Evolutionary conservation across 306 rosid species (phyloP), one percentile per base, ranked within the genome.

Genomic region (Dryas alaskensis): DNA sequence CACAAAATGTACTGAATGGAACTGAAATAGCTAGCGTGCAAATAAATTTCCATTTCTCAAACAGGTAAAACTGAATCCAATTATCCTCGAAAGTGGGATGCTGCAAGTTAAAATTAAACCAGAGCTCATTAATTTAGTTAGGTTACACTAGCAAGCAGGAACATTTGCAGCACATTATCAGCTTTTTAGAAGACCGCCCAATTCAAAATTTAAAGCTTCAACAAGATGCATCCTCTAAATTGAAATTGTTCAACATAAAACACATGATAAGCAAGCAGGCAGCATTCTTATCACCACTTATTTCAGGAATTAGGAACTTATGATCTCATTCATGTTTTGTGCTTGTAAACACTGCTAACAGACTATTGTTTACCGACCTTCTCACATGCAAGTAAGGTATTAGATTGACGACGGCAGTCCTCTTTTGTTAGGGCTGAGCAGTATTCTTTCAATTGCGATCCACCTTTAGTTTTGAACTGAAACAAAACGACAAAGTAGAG

Each of bases 391-490:
- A 87, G 81, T 75, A 86, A 76, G 45, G 96, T 88, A 83, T 94
- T 89, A 55, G 92, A 81, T 65, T 88, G 99, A 60, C 92, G 96
- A 4, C 96, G 82, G 68, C 98, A 95, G 74, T 95, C 99, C 83
- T 92, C 99, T 86, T 94, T 95, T 31, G 99, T 95, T 68, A 95
- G 84, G 73, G 89, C 86, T 69, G 92, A 84, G 82, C 99, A 92
- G 82, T 92, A 95, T 77, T 88, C 90, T 83, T 86, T 88, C 80
- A 95, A 81, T 76, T 87, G 94, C 50, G 98, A 83, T 73, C 97
- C 96, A 66, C 98, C 99, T 85, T 86, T 90, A 48, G 92, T 90
- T 87, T 88, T 92, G 84, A 95, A 92, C 99, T 95, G 87, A 72
- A 89, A 48, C 62, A 74, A 27, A 67, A 27, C 37, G 3, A 31